Evolutionary conservation across 1,284 basidiomycete genomes (phyloP).

Genomic region (Albatrellus sp.): DNA sequence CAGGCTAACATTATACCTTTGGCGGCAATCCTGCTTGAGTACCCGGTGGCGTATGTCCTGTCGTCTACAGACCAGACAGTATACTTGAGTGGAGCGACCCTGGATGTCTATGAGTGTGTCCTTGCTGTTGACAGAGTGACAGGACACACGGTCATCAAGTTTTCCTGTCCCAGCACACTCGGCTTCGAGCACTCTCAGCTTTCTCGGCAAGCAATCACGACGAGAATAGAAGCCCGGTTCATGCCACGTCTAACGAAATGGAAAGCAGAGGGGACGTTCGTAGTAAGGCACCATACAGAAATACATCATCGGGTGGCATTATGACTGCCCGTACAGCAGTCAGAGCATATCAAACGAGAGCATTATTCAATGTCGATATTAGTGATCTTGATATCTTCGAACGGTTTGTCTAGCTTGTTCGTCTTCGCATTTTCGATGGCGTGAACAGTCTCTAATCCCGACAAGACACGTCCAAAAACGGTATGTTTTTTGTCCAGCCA

Average conservation of each 20-base stretch:
- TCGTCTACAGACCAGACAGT: slow-evolving; percentile 16
- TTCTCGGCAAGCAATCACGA: slow-evolving; percentile 6
- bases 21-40: slow-evolving; percentile 43
- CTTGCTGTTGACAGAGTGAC: not conserved
- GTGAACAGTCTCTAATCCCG: slow-evolving; percentile 47
- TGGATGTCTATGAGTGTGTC: not conserved
- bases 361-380: slow-evolving; percentile 61
- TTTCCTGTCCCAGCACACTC: slow-evolving; percentile 26
- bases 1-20: slow-evolving; percentile 27
- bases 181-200: slow-evolving; percentile 11
- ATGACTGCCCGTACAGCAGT: slow-evolving; percentile 5
- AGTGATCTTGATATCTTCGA: slow-evolving; percentile 82
- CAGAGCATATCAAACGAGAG: not conserved
- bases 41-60: slow-evolving; percentile 45
- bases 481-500: slow-evolving; percentile 98
- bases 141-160: slow-evolving; percentile 21
- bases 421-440: slow-evolving; percentile 53
- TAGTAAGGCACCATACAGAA: slow-evolving; percentile 12
- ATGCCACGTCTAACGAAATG: not conserved
- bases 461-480: slow-evolving; percentile 74
- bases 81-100: slow-evolving; percentile 21
- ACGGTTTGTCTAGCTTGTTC: slow-evolving; percentile 79
- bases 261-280: not conserved
- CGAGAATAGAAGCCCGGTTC: not conserved
- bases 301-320: slow-evolving; percentile 16